phyloP scores from a whole-genome alignment of 805 yeast species.

The Candida dendrica region DNA sequence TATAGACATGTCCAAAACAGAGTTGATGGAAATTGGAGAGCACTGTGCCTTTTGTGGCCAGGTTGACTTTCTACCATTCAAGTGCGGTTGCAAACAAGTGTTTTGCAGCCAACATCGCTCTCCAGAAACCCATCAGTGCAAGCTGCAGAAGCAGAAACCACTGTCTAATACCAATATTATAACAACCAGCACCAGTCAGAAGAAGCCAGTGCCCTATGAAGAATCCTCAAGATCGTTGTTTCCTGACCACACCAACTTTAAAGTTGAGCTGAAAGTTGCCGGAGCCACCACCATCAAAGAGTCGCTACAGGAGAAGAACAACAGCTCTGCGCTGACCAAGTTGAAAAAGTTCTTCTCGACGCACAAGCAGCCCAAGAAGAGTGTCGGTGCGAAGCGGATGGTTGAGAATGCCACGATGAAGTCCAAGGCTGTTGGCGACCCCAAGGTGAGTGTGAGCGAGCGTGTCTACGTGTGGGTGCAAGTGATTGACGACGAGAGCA shows the following conservation, averaged over 20 bases:
- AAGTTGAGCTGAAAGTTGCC: slow-evolving; percentile 11
- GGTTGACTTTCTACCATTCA: slow-evolving; percentile 22
- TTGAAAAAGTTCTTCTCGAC: slow-evolving; percentile 12
- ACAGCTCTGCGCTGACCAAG: slow-evolving; percentile 12
- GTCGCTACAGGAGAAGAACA: slow-evolving; percentile 2
- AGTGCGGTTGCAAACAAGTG: slow-evolving; percentile 15
- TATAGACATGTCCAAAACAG: slow-evolving; percentile 17
- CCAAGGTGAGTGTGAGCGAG: slow-evolving; percentile 11
- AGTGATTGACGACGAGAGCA: slow-evolving; percentile 17
- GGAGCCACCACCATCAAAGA: slow-evolving; percentile 9
- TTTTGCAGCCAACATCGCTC: slow-evolving; percentile 18
- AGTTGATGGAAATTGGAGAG: slow-evolving; percentile 23
- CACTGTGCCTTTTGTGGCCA: slow-evolving; percentile 24
- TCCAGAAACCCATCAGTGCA: slow-evolving; percentile 19
- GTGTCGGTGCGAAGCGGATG: slow-evolving; percentile 14
- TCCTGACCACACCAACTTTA: slow-evolving; percentile 17
- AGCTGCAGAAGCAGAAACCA: too few relatives aligned
- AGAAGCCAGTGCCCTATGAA: slow-evolving; percentile 1
- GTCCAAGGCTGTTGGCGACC: slow-evolving; percentile 18
- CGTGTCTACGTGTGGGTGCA: slow-evolving; percentile 17
- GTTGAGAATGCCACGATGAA: slow-evolving; percentile 15
- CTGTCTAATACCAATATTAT: background rate
- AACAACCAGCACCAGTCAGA: background rate
- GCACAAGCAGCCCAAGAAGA: slow-evolving; percentile 3
- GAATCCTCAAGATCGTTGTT: slow-evolving; percentile 9